Evolutionary conservation across 2,329 filamentous ascomycete genomes (phyloP).

Genomic region (Aureobasidium melanogenum): DNA sequence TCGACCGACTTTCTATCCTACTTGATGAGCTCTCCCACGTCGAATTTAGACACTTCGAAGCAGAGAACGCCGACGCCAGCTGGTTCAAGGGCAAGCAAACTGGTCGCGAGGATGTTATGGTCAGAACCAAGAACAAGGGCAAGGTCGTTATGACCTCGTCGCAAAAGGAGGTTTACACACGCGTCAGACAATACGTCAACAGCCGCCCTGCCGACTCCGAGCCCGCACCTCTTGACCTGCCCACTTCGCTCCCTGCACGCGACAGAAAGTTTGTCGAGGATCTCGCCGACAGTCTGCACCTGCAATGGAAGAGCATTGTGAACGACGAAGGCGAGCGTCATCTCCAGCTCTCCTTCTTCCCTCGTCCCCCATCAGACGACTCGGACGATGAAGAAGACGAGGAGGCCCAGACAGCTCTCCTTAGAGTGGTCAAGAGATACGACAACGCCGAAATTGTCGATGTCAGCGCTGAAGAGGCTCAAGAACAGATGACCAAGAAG

Average conservation of each 20-base stretch:
- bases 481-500: conserved; percentile 68
- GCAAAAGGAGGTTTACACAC: conserved; percentile 74
- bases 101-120: conserved; percentile 58
- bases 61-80: conserved; percentile 75
- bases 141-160: conserved; percentile 66
- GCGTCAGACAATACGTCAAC: conserved; percentile 73
- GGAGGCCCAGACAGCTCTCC: conserved; percentile 72
- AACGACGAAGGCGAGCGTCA: conserved; percentile 59
- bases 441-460: conserved; percentile 84
- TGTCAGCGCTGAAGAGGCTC: conserved; percentile 66
- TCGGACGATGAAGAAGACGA: conserved; percentile 68
- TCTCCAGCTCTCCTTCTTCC: conserved; percentile 54
- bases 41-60: conserved; percentile 87
- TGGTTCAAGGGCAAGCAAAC: conserved; percentile 87
- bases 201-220: conserved; percentile 49
- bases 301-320: conserved; percentile 56
- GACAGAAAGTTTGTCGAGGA: conserved; percentile 93
- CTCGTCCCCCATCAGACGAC: conserved; percentile 38
- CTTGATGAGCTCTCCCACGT: conserved; percentile 79
- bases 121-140: conserved; percentile 50
- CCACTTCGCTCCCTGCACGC: conserved; percentile 62
- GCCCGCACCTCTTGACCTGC: conserved; percentile 58
- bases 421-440: conserved; percentile 79
- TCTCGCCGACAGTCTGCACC: conserved; percentile 59
- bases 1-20: conserved; percentile 67